These are phyloP conservation scores for Xylaria sp. DNA, from an alignment of 2,329 filamentous ascomycete genomes.

Conservation along the genomic window DNA sequence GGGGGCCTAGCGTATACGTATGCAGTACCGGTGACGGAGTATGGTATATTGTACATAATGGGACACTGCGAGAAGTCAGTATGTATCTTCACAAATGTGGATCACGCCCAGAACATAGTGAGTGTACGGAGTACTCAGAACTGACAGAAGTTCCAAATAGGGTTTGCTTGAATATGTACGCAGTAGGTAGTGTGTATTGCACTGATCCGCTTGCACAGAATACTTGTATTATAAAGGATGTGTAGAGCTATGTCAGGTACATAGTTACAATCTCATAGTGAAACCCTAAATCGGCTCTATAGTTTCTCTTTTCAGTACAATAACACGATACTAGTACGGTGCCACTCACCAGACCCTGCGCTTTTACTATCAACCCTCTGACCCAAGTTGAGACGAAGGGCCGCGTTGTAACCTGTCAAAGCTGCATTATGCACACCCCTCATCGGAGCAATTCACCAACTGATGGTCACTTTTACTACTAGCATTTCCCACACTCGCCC, in stretches of 20 bases:
- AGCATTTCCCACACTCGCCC: slow-evolving; percentile 17
- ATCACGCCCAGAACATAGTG: slow-evolving; percentile 10
- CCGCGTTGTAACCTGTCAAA: slow-evolving; percentile 38
- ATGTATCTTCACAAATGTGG: slow-evolving; percentile 15
- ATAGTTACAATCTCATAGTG: neutral
- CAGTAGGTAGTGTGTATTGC: neutral
- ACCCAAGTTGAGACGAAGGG: slow-evolving; percentile 28
- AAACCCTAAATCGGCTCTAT: slow-evolving; percentile 15
- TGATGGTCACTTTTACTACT: slow-evolving; percentile 22
- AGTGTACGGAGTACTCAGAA: neutral
- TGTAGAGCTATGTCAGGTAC: neutral
- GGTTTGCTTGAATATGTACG: slow-evolving; percentile 1
- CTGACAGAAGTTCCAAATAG: slow-evolving; percentile 4
- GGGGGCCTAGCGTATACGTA: slow-evolving; percentile 2
- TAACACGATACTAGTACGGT: slow-evolving; percentile 10
- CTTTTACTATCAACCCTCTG: slow-evolving; percentile 4
- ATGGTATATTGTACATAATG: slow-evolving; percentile 17
- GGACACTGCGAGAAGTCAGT: neutral
- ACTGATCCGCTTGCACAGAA: neutral
- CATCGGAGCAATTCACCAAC: slow-evolving; percentile 37
- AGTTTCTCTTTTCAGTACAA: slow-evolving; percentile 25
- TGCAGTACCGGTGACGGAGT: neutral
- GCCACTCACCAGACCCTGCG: slow-evolving; percentile 12
- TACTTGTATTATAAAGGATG: neutral
- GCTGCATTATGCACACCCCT: slow-evolving; percentile 42